phyloP scores from a whole-genome alignment of 208 protist species.

The Leishmania aethiopica region DNA sequence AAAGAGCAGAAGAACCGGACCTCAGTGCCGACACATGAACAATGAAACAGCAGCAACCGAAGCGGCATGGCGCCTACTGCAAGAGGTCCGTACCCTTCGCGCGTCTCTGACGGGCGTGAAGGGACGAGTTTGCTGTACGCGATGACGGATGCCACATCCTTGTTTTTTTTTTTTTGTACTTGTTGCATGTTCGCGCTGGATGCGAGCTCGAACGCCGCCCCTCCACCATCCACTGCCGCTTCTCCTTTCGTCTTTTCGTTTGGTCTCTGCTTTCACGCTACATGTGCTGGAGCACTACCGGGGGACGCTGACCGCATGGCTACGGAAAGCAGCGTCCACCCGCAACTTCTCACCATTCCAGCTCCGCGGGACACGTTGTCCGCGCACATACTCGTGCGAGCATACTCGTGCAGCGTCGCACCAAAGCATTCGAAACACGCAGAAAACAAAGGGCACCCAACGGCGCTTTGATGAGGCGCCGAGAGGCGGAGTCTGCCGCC shows the following conservation, averaged over 20 bases:
- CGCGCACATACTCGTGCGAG: not conserved
- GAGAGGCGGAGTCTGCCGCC: not conserved
- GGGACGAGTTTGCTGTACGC: not conserved
- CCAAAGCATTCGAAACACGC: not conserved
- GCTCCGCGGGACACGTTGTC: not conserved
- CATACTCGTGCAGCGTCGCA: not conserved
- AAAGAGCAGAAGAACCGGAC: not conserved
- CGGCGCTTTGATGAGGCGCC: slow-evolving; percentile 2
- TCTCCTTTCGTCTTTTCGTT: not conserved
- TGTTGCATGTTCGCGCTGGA: not conserved
- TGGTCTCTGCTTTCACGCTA: not conserved
- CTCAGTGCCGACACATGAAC: not conserved
- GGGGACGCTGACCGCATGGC: not conserved
- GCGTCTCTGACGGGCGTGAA: not conserved
- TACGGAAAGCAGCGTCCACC: not conserved
- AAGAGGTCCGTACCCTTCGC: not conserved
- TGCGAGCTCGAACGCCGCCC: not conserved
- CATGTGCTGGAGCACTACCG: not conserved
- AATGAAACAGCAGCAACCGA: not conserved
- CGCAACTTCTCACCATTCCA: not conserved
- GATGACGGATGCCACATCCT: not conserved
- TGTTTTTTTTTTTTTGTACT: not conserved
- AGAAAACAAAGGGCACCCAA: not conserved
- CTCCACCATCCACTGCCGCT: not conserved
- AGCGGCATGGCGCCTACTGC: not conserved